Conservation (phyloP, 768 basidiomycete genomes). For the Boletus tylopilopsis region DNA sequence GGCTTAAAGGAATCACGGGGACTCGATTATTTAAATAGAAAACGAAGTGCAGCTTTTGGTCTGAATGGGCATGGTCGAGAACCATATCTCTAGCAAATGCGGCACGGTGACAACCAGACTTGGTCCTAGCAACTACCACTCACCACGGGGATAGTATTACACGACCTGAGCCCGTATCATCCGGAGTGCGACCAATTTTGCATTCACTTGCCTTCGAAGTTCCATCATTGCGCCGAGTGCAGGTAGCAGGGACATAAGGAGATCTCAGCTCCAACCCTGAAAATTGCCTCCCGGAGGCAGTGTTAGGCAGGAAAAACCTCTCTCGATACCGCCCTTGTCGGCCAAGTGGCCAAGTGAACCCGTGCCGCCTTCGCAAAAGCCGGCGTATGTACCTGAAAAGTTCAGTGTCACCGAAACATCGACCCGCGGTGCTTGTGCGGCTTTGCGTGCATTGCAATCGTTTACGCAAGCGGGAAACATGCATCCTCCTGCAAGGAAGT, state of each 20-base stretch:
- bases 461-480: not conserved
- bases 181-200: not conserved
- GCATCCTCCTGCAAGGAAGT: conserved; percentile 1
- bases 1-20: not conserved
- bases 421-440: no score
- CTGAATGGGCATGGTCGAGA: not conserved
- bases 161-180: not conserved
- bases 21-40: not conserved
- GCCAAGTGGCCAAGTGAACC: not conserved
- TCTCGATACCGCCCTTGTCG: not conserved
- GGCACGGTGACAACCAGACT: not conserved
- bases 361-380: no score
- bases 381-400: no score
- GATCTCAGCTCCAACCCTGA: not conserved
- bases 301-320: not conserved
- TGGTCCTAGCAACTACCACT: not conserved
- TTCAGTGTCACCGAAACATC: no score
- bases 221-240: no score
- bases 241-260: no score
- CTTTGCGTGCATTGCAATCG: no score
- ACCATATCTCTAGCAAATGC: not conserved
- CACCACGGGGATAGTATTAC: not conserved
- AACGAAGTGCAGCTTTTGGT: not conserved
- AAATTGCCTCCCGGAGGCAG: not conserved
- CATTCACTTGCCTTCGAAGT: not conserved